Conservation (phyloP, 345 rosid genomes). For the Triadica sebifera region DNA sequence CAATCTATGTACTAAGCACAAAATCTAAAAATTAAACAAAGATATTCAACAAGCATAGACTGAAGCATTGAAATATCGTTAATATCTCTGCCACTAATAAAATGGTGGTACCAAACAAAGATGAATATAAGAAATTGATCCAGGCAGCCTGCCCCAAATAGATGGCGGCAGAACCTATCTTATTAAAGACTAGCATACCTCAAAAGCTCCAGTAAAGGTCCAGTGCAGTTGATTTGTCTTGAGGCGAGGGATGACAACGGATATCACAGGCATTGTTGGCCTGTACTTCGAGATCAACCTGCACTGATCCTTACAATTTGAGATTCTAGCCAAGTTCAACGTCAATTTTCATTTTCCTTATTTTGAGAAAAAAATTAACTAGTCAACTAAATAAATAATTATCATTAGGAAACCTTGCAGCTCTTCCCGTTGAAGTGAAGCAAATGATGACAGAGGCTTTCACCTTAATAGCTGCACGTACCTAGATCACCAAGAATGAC, state of each 20-base stretch:
- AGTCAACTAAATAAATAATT: background rate
- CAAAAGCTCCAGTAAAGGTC: slow-evolving; percentile 98
- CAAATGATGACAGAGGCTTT: slow-evolving; percentile 95
- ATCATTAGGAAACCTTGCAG: slow-evolving; percentile 87
- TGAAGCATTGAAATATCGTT: no score
- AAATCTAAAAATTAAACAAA: no score
- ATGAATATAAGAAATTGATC: no score
- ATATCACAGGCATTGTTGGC: slow-evolving; percentile 96
- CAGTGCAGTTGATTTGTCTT: slow-evolving; percentile 95
- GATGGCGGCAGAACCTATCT: no score
- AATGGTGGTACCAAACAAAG: no score
- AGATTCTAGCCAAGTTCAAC: background rate
- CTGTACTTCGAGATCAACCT: slow-evolving; percentile 97
- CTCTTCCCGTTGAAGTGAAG: slow-evolving; percentile 96
- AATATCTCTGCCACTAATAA: no score
- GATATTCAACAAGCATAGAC: no score
- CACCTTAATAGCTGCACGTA: slow-evolving; percentile 96
- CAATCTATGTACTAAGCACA: no score
- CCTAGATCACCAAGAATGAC: slow-evolving; percentile 44
- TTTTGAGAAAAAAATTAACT: background rate
- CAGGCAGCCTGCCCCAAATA: no score
- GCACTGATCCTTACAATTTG: slow-evolving; percentile 18
- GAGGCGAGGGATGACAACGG: slow-evolving; percentile 95
- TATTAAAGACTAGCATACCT: slow-evolving; percentile 51
- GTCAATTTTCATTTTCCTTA: no score